These are phyloP conservation scores for Endocarpon pusillum DNA, from an alignment of 495 filamentous ascomycete genomes.

Conservation along the genomic window DNA sequence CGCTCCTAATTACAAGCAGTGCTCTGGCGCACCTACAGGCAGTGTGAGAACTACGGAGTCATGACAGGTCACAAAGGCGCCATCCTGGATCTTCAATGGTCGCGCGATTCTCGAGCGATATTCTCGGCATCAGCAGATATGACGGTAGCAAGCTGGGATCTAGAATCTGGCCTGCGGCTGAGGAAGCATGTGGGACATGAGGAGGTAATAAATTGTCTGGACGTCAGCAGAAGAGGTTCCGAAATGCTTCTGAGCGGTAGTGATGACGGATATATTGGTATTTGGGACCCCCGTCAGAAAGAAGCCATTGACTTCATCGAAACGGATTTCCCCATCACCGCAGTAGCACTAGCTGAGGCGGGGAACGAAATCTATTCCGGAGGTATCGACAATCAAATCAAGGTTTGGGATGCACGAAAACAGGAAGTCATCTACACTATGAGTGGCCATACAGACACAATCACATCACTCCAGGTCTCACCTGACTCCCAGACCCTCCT, in stretches of 20 bases:
- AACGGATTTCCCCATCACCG: slow-evolving; percentile 85
- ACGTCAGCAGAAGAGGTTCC: slow-evolving; percentile 73
- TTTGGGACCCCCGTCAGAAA: slow-evolving; percentile 94
- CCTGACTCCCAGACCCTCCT: slow-evolving; percentile 82
- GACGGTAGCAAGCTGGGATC: slow-evolving; percentile 86
- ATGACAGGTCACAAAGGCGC: slow-evolving; percentile 80
- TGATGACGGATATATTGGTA: slow-evolving; percentile 85
- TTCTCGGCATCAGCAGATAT: slow-evolving; percentile 90
- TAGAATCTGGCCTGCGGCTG: slow-evolving; percentile 74
- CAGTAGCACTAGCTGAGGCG: slow-evolving; percentile 75
- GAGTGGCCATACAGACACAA: slow-evolving; percentile 76
- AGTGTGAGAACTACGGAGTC: slow-evolving; percentile 84
- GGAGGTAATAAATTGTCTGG: slow-evolving; percentile 80
- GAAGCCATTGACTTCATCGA: slow-evolving; percentile 72
- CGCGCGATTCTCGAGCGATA: slow-evolving; percentile 74
- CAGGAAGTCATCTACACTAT: slow-evolving; percentile 74
- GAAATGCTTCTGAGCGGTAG: slow-evolving; percentile 76
- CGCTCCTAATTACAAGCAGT: slow-evolving; percentile 31
- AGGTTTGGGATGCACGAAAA: slow-evolving; percentile 92
- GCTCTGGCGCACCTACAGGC: slow-evolving; percentile 80
- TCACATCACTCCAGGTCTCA: slow-evolving; percentile 78
- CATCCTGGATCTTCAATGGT: slow-evolving; percentile 88
- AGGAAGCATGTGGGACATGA: slow-evolving; percentile 85
- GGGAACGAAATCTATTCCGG: slow-evolving; percentile 93
- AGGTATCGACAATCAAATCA: slow-evolving; percentile 92